phyloP scores from a whole-genome alignment of 192 early-diverging fungal genomes.

The Diversispora epigaea region DNA sequence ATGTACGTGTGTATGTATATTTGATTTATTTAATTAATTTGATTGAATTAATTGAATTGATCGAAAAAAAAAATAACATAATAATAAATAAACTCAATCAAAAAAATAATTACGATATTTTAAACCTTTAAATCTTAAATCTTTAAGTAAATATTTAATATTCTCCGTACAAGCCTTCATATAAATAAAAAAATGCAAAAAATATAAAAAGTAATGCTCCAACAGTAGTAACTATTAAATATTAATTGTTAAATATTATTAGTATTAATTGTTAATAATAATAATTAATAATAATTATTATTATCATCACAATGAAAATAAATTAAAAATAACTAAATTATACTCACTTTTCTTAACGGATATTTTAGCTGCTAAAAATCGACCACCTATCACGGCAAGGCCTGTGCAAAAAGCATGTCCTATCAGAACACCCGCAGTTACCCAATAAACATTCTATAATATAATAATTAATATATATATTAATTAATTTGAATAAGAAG shows the following conservation, averaged over 20 bases:
- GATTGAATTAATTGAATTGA: too few relatives aligned
- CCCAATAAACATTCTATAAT: constrained; percentile 81
- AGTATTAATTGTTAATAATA: too few relatives aligned
- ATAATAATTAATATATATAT: constrained; percentile 3
- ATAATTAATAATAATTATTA: too few relatives aligned
- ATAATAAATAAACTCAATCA: too few relatives aligned
- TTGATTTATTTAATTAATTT: too few relatives aligned
- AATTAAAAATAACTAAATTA: not conserved
- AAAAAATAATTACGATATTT: too few relatives aligned
- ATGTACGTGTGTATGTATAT: too few relatives aligned
- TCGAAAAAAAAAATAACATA: too few relatives aligned
- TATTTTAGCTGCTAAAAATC: constrained; percentile 80
- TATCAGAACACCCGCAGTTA: constrained; percentile 81
- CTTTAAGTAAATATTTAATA: too few relatives aligned
- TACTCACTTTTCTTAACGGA: constrained; percentile 77
- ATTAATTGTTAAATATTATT: constrained; percentile 9
- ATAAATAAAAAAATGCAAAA: constrained; percentile 75
- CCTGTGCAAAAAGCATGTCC: constrained; percentile 93
- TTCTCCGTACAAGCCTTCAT: constrained; percentile 48
- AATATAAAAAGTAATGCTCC: constrained; percentile 88
- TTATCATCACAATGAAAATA: too few relatives aligned
- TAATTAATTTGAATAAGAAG: not conserved
- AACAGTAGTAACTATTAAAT: constrained; percentile 66
- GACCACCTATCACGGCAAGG: constrained; percentile 91
- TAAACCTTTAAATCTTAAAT: too few relatives aligned